Evolutionary conservation across 2,329 filamentous ascomycete genomes (phyloP), one percentile per base, ranked within the genome.

Genomic region (Zymoseptoria crescenta): DNA sequence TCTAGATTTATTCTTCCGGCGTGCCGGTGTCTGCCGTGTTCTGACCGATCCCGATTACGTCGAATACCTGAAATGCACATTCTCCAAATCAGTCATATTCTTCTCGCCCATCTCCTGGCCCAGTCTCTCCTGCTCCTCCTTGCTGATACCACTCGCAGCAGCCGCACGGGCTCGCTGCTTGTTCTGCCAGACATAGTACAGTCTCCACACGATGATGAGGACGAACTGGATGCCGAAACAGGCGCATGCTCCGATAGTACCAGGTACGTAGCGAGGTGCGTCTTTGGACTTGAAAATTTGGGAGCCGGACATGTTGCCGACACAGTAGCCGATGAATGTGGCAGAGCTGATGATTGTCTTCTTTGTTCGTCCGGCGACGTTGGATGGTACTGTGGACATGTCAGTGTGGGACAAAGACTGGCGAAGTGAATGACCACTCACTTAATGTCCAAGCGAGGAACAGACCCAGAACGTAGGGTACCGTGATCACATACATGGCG

Each of bases 91-190:
- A 6, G 76, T 89, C 20, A 21, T 10, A 67, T 89, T 87, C 2
- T 86, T 84, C n/a, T 82, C 81, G 21, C 88, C 87, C 4, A 83
- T 85, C 4, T 80, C 89, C 53, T 81, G 86, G 62, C 87, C 87
- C 3, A 81, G 87, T 3, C 68, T 84, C 57, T 75, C 84, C 49
- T 87, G 85, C 1, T 85, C 87, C 1, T 77, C 85, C 49, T 83
- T 85, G 35, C 49, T 62, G 4, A 69, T 21, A 3, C 68, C 66
- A 60, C 66, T 69, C 28, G 62, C 63, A 21, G 53, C 62, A 2
- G 68, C 67, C 20, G 58, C 62, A 29, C 52, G 59, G 10, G 71
- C 67, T 10, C 69, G 59, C 16, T 61, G 60, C 27, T 66, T 68
- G 59, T 80, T 80, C 27, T 77, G 69, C 62, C 72, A 68, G 20